These are phyloP conservation scores for Debaryomycetaceae sp. DNA, from an alignment of 1,139 yeast genomes.

Conservation along the genomic window DNA sequence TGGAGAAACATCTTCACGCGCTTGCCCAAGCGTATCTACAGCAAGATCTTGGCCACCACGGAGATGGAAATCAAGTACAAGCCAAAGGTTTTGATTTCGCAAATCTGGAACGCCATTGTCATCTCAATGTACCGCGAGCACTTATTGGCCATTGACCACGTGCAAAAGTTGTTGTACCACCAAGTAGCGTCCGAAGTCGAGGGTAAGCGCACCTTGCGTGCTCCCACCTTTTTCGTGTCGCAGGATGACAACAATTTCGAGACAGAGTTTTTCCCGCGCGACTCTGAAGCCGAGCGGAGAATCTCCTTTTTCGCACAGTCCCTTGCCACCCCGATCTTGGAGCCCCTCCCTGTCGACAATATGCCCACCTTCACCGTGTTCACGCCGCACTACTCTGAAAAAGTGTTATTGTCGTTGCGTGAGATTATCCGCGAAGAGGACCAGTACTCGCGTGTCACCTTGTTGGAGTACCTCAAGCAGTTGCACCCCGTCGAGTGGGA, in stretches of 20 bases:
- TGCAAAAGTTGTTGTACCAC: constrained; percentile 90
- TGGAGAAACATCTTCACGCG: constrained; percentile 98
- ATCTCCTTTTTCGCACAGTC: constrained; percentile 98
- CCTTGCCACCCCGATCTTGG: constrained; percentile 95
- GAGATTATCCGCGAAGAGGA: constrained; percentile 98
- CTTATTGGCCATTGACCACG: constrained; percentile 93
- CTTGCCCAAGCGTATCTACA: constrained; percentile 95
- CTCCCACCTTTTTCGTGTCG: constrained; percentile 96
- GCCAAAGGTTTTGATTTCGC: constrained; percentile 95
- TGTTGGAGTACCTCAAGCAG: constrained; percentile 93
- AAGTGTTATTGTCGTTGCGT: constrained; percentile 85
- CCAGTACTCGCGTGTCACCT: constrained; percentile 93
- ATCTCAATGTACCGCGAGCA: constrained; percentile 99
- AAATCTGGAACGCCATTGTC: constrained; percentile 97
- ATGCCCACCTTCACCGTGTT: constrained; percentile 98
- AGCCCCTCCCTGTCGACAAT: constrained; percentile 96
- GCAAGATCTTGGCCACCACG: constrained; percentile 92
- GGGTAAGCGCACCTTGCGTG: constrained; percentile 96
- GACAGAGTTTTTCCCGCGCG: constrained; percentile 90
- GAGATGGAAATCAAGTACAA: constrained; percentile 99
- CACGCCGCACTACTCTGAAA: constrained; percentile 97
- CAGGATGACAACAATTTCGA: constrained; percentile 95
- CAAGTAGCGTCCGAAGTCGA: constrained; percentile 96
- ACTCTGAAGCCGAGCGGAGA: constrained; percentile 98
- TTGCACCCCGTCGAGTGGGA: constrained; percentile 99